Evolutionary conservation across 2,329 filamentous ascomycete species (phyloP).

Genomic region (Talaromyces amestolkiae): DNA sequence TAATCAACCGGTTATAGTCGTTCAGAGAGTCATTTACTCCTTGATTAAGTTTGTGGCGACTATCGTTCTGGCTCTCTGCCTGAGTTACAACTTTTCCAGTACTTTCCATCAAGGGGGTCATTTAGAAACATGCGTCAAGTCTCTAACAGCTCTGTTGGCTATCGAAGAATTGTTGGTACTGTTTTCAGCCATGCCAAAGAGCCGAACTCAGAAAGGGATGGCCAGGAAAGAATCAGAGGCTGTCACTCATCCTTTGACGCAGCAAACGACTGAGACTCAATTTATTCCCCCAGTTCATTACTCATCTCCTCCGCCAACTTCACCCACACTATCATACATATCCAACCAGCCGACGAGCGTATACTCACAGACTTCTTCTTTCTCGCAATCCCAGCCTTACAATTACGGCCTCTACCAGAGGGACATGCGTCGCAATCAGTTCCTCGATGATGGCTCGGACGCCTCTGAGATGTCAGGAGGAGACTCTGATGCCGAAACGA

Average conservation of each 20-base stretch:
- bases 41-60: slow-evolving; percentile 17
- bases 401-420: not conserved
- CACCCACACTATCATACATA: slow-evolving; percentile 5
- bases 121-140: slow-evolving; percentile 40
- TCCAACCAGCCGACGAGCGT: not conserved
- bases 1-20: slow-evolving; percentile 6
- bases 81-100: slow-evolving; percentile 16
- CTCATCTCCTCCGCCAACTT: not conserved
- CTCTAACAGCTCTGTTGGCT: slow-evolving; percentile 39
- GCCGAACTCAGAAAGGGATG: not conserved
- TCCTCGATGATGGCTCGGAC: slow-evolving; percentile 28
- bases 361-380: slow-evolving; percentile 1
- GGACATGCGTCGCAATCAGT: slow-evolving; percentile 22
- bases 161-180: slow-evolving; percentile 37
- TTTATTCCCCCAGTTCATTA: not conserved
- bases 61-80: slow-evolving; percentile 8
- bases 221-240: not conserved
- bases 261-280: not conserved
- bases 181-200: slow-evolving; percentile 24
- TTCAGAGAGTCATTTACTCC: slow-evolving; percentile 8
- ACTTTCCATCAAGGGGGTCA: slow-evolving; percentile 29
- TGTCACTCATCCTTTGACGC: not conserved
- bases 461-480: slow-evolving; percentile 31
- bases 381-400: slow-evolving; percentile 5
- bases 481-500: slow-evolving; percentile 38